These are phyloP conservation scores for Annulohypoxylon maeteangense DNA, from an alignment of 495 filamentous ascomycete species.

Conservation along the genomic window DNA sequence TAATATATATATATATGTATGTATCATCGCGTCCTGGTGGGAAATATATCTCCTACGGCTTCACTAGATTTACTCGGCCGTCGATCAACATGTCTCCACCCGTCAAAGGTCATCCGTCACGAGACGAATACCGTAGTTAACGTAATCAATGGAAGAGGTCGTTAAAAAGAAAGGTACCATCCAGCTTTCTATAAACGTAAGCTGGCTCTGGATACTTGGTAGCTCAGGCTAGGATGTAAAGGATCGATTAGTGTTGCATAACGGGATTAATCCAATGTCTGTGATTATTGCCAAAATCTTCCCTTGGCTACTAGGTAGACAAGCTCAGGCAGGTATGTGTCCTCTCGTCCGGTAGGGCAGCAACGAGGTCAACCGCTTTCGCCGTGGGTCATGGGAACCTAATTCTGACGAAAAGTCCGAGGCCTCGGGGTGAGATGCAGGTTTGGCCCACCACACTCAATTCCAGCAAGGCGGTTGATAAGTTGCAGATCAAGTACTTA, in stretches of 20 bases:
- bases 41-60: slow-evolving; percentile 5
- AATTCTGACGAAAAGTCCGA: slow-evolving; percentile 17
- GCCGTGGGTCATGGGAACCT: slow-evolving; percentile 21
- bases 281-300: slow-evolving; percentile 17
- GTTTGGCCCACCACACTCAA: slow-evolving; percentile 14
- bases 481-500: slow-evolving; percentile 12
- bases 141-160: not conserved
- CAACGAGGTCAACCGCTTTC: slow-evolving; percentile 27
- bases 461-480: slow-evolving; percentile 9
- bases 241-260: slow-evolving; percentile 19
- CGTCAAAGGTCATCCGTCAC: not conserved
- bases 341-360: slow-evolving; percentile 40
- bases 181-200: slow-evolving; percentile 1
- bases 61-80: slow-evolving; percentile 11
- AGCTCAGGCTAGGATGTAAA: slow-evolving; percentile 17
- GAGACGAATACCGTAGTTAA: not conserved
- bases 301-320: slow-evolving; percentile 17
- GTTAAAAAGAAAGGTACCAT: slow-evolving; percentile 7
- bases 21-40: not conserved
- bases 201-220: slow-evolving; percentile 4
- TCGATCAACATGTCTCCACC: not conserved
- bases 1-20: too few species aligned
- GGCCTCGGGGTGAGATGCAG: slow-evolving; percentile 6
- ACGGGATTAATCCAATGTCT: slow-evolving; percentile 30
- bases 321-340: slow-evolving; percentile 17